Evolutionary conservation across 2,329 filamentous ascomycete species (phyloP), one percentile per base, ranked within the genome.

Genomic region (Penicillium paneum): DNA sequence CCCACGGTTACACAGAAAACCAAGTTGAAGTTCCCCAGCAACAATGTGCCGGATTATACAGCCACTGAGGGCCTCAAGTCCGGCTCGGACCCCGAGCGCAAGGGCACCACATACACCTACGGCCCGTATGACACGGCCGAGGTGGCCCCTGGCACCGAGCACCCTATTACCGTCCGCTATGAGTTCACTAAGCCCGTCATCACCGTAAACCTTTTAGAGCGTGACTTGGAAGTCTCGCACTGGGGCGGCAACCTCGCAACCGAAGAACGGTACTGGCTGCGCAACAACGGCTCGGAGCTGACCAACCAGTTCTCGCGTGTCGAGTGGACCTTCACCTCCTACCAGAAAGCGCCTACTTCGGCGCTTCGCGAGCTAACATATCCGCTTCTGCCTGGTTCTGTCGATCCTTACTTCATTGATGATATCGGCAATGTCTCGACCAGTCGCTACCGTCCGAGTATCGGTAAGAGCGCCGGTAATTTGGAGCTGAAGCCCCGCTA

Each of bases 361-460:
- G 92, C 94, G 1, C 81, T 97, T 59, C 92, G 88, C 72, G 88
- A 91, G 70, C 76, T 99, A 57, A 86, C 83, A 61, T 86, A 96
- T 66, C 89, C 91, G 13, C 83, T 99, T 49, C 84, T 83, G 49
- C 81, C 87, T 15, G 91, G 93, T 60, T 91, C 89, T 59, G 82
- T 85, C 51, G 90, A 97, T 68, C 84, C 93, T 5, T 99, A 99
- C 81, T 99, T 94, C 75, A 92, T 88, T 47, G 94, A 99, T 71
- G 89, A 91, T 65, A 96, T 99, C 68, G 94, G 94, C 63, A 99
- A 99, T 69, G 91, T 99, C 29, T 96, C 92, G 28, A 99, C 94
- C 0, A 96, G 91, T 52, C 84, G 83, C 59, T 99, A 96, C 82
- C 83, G 92, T 45, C 76, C 75, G 1, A 73, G 74, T 17, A 67